Conservation (phyloP, 306 rosid species). For the Malus sieversii region DNA sequence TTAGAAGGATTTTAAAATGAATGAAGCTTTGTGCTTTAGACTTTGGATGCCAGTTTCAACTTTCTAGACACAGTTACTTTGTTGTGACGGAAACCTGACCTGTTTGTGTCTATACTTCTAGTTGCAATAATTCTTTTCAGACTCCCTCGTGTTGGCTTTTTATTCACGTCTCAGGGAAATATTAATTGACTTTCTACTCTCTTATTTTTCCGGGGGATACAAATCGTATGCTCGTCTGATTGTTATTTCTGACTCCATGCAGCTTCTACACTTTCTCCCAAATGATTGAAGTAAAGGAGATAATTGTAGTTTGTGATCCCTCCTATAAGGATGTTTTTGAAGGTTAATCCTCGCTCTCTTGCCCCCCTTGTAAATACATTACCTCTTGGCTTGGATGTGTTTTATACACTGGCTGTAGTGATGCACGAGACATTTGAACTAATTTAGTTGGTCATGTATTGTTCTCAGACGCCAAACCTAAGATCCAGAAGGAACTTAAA, state of each 20-base stretch:
- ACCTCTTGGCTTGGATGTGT: background rate
- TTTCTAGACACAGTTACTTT: background rate
- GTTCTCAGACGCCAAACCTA: constrained; percentile 43
- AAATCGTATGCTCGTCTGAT: background rate
- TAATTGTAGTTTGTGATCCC: constrained; percentile 91
- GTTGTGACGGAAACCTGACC: background rate
- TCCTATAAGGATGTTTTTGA: constrained; percentile 72
- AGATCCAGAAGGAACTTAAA: constrained; percentile 44
- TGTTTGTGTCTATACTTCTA: background rate
- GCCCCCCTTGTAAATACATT: background rate
- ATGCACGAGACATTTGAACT: constrained; percentile 2
- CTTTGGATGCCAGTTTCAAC: background rate
- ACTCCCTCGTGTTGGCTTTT: background rate
- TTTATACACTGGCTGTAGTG: background rate
- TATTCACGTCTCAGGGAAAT: background rate
- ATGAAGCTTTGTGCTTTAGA: background rate
- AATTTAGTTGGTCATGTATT: background rate
- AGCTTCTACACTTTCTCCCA: constrained; percentile 72
- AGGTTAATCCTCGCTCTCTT: constrained; percentile 30
- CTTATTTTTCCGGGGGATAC: background rate
- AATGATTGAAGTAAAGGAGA: constrained; percentile 74
- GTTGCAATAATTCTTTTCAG: background rate
- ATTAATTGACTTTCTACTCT: background rate
- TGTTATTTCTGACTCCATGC: constrained; percentile 22
- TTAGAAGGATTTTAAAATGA: background rate